Base-by-base conservation (phyloP, 1,284 basidiomycete species). In the Puccinia polysora region DNA sequence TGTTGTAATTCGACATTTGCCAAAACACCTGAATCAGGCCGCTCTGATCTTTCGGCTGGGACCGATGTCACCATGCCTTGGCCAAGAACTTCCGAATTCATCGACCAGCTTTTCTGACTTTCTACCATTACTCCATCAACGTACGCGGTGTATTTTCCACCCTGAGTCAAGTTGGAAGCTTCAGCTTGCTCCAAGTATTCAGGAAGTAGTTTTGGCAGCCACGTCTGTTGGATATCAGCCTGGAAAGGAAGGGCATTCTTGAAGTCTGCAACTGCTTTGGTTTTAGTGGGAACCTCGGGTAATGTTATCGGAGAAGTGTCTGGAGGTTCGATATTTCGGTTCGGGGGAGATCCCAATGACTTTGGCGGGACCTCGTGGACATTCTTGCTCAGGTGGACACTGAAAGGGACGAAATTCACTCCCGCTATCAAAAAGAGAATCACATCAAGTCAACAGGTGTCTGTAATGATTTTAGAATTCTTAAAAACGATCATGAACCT, bases 341-440 rank as follows among this genome's bases (percentile, higher is more conserved):
- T 62, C 8, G 32, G 59, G 8, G 59, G 59, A 25, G 59, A 62
- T 14, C 43, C 59, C 25, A 43, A 62, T 47, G 59, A 62, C 59
- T 62, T 62, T 14, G 59, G 47, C 20, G 59, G 40, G 18, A 25
- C 40, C 25, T 62, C 59, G 43, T 15, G 47, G 8, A 15, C 28
- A 32, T 50, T 52, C n/a, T 65, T 65, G 14, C 47, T 40, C 47
- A 65, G 45, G 36, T 65, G 47, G 23, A 65, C 62, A 25, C 52
- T 34, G 62, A 65, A 65, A 7, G 62, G 62, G 6, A 65, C 62
- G 23, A 65, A 65, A n/a, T 49, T 50, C 4, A 65, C 62, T 12
- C 49, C 47, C 7, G 20, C 62, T 65, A 38, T n/a, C 10, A 63
- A 38, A 38, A 65, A 10, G 34, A 62, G 6, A 50, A 50, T 12